phyloP scores from a whole-genome alignment of 2,329 filamentous ascomycete species.

The Alternaria conjuncta region DNA sequence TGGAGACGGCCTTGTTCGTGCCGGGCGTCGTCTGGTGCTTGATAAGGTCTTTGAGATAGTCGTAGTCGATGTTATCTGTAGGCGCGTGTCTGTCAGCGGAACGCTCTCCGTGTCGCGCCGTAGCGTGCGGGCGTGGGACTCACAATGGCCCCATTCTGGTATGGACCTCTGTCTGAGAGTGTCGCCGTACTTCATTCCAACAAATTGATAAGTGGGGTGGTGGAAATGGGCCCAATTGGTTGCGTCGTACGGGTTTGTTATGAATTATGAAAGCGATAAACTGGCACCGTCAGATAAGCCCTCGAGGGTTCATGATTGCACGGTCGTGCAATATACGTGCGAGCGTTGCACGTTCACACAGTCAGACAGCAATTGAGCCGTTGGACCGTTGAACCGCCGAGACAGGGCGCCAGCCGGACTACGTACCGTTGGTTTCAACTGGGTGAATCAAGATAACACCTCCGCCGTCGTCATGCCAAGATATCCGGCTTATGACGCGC shows the following conservation, averaged over 20 bases:
- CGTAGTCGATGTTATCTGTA: constrained; percentile 86
- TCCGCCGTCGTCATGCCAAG: not conserved
- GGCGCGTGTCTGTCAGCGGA: constrained; percentile 19
- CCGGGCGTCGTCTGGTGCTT: constrained; percentile 77
- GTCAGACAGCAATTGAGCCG: constrained; percentile 1
- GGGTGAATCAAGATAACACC: not conserved
- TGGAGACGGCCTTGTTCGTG: constrained; percentile 72
- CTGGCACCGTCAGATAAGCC: constrained; percentile 18
- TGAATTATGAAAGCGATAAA: constrained; percentile 12
- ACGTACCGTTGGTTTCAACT: constrained; percentile 19
- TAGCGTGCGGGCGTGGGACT: constrained; percentile 28
- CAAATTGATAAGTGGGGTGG: constrained; percentile 4
- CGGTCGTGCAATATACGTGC: not conserved
- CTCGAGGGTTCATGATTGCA: constrained; percentile 3
- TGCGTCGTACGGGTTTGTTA: constrained; percentile 6
- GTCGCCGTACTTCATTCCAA: constrained; percentile 76
- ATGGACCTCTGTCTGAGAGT: constrained; percentile 77
- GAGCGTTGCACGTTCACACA: not conserved
- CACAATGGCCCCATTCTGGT: constrained; percentile 81
- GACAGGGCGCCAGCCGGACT: constrained; percentile 7
- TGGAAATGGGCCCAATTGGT: constrained; percentile 12
- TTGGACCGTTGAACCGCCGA: constrained; percentile 7
- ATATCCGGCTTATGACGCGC: not conserved
- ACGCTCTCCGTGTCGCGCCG: not conserved
- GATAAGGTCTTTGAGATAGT: constrained; percentile 83